Percentiles rank a stretch among this genome's conserved stretches.
These are phyloP conservation scores for Chaetomium sp. DNA, from an alignment of 2,329 filamentous ascomycete genomes.

Conservation along the genomic window DNA sequence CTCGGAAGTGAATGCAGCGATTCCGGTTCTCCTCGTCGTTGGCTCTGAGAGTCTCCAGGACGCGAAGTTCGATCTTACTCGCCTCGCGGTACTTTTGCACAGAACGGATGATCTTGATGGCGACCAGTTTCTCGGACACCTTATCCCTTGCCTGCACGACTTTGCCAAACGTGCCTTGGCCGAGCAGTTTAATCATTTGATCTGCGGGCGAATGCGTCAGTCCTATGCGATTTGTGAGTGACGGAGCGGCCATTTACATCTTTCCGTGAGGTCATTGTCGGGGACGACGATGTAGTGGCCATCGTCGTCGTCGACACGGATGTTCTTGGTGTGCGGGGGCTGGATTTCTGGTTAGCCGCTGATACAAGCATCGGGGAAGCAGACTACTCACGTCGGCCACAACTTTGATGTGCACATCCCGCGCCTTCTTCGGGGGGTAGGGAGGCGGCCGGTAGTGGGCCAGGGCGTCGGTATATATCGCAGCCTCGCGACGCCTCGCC, in stretches of 20 bases:
- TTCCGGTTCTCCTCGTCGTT: slow-evolving; percentile 93
- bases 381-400: slow-evolving; percentile 61
- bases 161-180: slow-evolving; percentile 97
- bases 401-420: slow-evolving; percentile 68
- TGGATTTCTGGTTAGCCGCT: slow-evolving; percentile 31
- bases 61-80: slow-evolving; percentile 88
- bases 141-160: slow-evolving; percentile 91
- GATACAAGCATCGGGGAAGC: neutral
- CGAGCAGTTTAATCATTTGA: slow-evolving; percentile 83
- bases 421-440: slow-evolving; percentile 86
- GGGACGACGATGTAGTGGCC: slow-evolving; percentile 95
- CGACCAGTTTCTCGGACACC: slow-evolving; percentile 74
- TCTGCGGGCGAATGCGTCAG: slow-evolving; percentile 54
- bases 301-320: slow-evolving; percentile 92
- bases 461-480: slow-evolving; percentile 69
- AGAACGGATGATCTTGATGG: slow-evolving; percentile 97
- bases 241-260: slow-evolving; percentile 67
- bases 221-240: neutral
- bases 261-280: slow-evolving; percentile 80
- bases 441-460: slow-evolving; percentile 83
- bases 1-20: slow-evolving; percentile 92
- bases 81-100: slow-evolving; percentile 98
- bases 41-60: slow-evolving; percentile 85
- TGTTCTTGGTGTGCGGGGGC: slow-evolving; percentile 54
- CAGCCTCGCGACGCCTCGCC: slow-evolving; percentile 74